Percentiles rank a stretch among this genome's conserved stretches.
phyloP scores from a whole-genome alignment of 2,329 filamentous ascomycete species.

The Myriosclerotinia curreyana region DNA sequence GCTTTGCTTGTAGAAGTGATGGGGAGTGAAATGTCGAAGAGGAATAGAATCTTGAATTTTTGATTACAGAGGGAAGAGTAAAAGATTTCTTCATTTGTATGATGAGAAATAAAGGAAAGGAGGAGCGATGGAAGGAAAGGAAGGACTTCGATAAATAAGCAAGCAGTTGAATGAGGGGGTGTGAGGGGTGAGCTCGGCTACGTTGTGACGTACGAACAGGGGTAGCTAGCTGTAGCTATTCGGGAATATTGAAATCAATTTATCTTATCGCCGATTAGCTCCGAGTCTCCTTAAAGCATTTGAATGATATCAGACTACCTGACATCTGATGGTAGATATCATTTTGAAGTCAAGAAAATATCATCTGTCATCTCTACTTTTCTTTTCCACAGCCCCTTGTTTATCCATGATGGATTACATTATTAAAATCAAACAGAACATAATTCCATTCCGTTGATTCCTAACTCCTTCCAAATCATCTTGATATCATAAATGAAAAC shows the following conservation, averaged over 20 bases:
- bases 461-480: conserved; percentile 16
- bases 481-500: conserved; percentile 16
- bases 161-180: background rate
- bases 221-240: conserved; percentile 5
- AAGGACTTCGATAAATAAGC: background rate
- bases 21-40: background rate
- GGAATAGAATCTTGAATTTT: background rate
- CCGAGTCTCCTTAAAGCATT: background rate
- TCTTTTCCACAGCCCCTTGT: background rate
- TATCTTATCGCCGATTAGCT: conserved; percentile 1
- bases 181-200: conserved; percentile 6
- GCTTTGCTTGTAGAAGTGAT: background rate
- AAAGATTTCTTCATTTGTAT: conserved; percentile 16
- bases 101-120: background rate
- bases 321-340: background rate
- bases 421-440: conserved; percentile 1
- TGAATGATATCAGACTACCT: background rate
- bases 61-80: background rate
- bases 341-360: background rate
- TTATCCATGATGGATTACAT: conserved; percentile 6
- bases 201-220: conserved; percentile 10
- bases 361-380: conserved; percentile 2
- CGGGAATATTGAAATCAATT: background rate
- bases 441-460: background rate
- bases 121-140: background rate